Conservation (phyloP, 2,329 filamentous ascomycete species). For the Drechslerella stenobrocha region DNA sequence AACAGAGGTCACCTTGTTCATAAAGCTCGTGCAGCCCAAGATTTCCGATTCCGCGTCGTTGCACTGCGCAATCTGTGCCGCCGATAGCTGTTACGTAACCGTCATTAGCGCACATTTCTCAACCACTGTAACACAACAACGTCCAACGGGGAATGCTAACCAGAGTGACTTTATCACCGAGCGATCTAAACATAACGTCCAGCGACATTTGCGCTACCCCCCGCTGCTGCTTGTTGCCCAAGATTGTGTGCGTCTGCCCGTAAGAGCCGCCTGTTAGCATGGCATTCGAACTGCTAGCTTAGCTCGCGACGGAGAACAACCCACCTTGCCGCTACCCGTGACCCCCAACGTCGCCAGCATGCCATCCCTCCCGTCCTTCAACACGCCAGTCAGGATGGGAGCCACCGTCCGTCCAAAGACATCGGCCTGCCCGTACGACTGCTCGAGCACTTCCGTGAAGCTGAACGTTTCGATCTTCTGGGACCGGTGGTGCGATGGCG, state of each 20-base stretch:
- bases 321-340: constrained; percentile 94
- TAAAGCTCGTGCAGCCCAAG: constrained; percentile 22
- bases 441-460: constrained; percentile 91
- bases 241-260: constrained; percentile 86
- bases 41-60: constrained; percentile 45
- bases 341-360: constrained; percentile 89
- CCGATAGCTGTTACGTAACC: constrained; percentile 25
- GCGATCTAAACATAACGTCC: constrained; percentile 83
- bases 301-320: constrained; percentile 6
- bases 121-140: not conserved
- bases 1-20: constrained; percentile 41
- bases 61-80: constrained; percentile 38
- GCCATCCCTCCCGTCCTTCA: constrained; percentile 71
- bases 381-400: constrained; percentile 76
- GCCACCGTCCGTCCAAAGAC: constrained; percentile 79
- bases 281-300: constrained; percentile 7
- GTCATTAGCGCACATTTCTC: not conserved
- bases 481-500: constrained; percentile 76
- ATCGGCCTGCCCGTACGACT: constrained; percentile 79
- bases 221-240: constrained; percentile 82
- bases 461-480: constrained; percentile 89
- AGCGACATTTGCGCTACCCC: constrained; percentile 90
- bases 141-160: constrained; percentile 1
- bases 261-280: not conserved
- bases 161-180: constrained; percentile 67